These are phyloP conservation scores for Madurella mycetomatis DNA, from an alignment of 2,329 filamentous ascomycete species.

Conservation along the genomic window DNA sequence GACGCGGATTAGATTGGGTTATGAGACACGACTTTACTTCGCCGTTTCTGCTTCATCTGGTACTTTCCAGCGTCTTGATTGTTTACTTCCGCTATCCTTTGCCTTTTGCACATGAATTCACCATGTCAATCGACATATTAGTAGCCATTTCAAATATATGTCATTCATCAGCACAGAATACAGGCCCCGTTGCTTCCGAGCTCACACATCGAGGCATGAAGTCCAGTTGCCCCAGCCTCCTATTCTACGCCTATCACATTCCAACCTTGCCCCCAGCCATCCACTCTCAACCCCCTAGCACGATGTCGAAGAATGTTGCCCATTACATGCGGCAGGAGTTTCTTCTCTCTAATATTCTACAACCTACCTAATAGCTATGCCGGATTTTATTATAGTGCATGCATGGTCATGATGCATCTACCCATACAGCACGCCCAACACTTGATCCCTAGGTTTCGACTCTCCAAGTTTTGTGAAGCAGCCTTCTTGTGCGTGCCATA, in stretches of 20 bases:
- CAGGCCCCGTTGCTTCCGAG: neutral
- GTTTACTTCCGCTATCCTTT: neutral
- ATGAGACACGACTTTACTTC: slow-evolving; percentile 2
- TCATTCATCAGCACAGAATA: neutral
- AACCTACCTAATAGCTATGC: too few relatives aligned
- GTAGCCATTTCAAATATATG: neutral
- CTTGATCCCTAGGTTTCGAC: neutral
- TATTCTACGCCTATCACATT: neutral
- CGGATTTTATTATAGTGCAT: too few relatives aligned
- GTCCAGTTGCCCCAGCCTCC: neutral
- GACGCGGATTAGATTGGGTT: neutral
- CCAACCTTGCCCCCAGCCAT: neutral
- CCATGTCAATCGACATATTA: neutral
- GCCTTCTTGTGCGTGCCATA: neutral
- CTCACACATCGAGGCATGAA: neutral
- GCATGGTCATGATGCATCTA: neutral
- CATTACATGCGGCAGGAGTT: too few relatives aligned
- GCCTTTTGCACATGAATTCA: neutral
- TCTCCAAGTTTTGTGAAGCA: neutral
- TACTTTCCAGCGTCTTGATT: neutral
- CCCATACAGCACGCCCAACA: neutral
- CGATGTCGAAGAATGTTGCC: slow-evolving; percentile 8
- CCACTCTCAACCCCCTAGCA: neutral
- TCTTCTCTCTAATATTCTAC: neutral
- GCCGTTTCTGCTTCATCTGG: neutral